A percentile compares a stretch with the other conserved stretches of the same genome.
phyloP scores from a whole-genome alignment of 2,329 filamentous ascomycete species.

The Sclerotinia trifoliorum region DNA sequence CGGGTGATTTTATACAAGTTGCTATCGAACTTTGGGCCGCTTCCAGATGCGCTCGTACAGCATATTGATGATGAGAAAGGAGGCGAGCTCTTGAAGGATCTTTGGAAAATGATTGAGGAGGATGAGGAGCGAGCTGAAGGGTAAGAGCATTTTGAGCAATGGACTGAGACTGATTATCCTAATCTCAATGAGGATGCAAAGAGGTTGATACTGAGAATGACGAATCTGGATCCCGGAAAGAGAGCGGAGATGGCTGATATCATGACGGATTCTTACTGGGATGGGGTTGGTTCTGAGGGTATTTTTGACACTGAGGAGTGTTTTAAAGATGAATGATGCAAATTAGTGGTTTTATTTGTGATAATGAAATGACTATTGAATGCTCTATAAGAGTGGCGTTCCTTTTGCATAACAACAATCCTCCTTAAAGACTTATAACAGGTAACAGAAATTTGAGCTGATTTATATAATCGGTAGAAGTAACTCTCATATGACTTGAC shows the following conservation, averaged over 20 bases:
- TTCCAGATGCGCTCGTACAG: constrained; percentile 35
- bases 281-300: constrained; percentile 11
- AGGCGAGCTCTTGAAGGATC: constrained; percentile 30
- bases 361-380: background rate
- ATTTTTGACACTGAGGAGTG: constrained; percentile 4
- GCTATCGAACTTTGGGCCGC: constrained; percentile 38
- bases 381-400: no score
- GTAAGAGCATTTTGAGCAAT: constrained; percentile 33
- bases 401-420: no score
- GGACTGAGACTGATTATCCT: constrained; percentile 37
- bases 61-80: constrained; percentile 34
- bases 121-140: constrained; percentile 29
- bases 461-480: no score
- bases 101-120: constrained; percentile 22
- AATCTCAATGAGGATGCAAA: constrained; percentile 38
- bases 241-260: constrained; percentile 30
- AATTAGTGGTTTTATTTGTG: background rate
- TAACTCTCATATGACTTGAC: no score
- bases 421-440: no score
- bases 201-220: constrained; percentile 38
- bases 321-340: background rate
- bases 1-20: constrained; percentile 36
- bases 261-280: constrained; percentile 25
- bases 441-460: no score
- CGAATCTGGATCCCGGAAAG: constrained; percentile 37